Evolutionary conservation across 2,329 filamentous ascomycete species (phyloP), one percentile per base, ranked within the genome.

Genomic region (Biscogniauxia mediterranea): DNA sequence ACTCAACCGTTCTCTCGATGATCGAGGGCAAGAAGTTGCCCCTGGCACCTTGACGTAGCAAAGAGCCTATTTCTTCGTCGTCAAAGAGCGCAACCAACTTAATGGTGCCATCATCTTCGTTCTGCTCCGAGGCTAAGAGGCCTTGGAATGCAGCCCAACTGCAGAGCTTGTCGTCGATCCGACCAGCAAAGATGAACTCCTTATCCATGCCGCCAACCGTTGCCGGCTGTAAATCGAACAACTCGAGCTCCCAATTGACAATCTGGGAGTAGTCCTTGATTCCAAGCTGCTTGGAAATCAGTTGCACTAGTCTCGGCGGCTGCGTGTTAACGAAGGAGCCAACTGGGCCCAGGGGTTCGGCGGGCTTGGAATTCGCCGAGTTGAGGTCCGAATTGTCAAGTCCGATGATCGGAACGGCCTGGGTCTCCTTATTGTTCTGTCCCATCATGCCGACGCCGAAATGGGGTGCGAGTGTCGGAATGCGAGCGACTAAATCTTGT

Each of bases 91-190:
- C 93, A 42, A 95, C 91, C 59, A 97, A 82, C 78, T 96, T 96
- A 76, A 98, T 87, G 58, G 89, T 85, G n/a, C 88, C 84, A 62
- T 89, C 84, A 9, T 80, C 74, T 1, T 83, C 79, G 67, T 76
- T 80, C 49, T 82, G 78, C 13, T 85, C 80, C 19, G 89, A 86
- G 55, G 89, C 87, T 26, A 97, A 81, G 0, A 99, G 87, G 3
- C 87, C 93, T 75, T 93, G 88, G 57, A 97, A 83, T 7, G 95
- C 94, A 7, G 93, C 87, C 88, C 92, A 98, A 32, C 91, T 96
- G 82, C 95, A 98, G 54, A 99, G 88, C 81, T 97, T 98, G 79
- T 99, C 95, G 74, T 99, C 95, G 68, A 98, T 95, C 58, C 95
- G 90, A 61, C 94, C 93, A 8, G 92, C 94, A 66, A 94, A 97